Conservation (phyloP, 2,329 filamentous ascomycete genomes). For the Penicillium sp. region DNA sequence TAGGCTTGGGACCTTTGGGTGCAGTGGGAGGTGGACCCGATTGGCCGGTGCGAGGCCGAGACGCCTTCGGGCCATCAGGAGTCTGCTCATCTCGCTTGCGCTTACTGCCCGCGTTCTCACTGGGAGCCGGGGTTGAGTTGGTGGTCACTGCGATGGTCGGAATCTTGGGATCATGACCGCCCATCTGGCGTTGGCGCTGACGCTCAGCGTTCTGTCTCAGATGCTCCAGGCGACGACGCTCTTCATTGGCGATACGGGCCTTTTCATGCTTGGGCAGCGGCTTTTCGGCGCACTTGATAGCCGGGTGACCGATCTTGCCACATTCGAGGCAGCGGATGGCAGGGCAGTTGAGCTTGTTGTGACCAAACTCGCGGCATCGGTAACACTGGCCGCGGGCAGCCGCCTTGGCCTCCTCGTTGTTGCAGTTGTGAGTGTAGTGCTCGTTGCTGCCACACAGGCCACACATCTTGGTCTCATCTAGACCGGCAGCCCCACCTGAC, state of each 20-base stretch:
- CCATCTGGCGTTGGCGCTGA: conserved; percentile 45
- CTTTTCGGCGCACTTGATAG: conserved; percentile 37
- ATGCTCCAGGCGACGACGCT: conserved; percentile 36
- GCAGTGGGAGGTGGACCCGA: conserved; percentile 27
- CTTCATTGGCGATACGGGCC: conserved; percentile 39
- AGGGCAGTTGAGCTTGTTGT: conserved; percentile 42
- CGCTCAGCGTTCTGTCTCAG: conserved; percentile 41
- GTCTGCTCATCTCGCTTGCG: conserved; percentile 37
- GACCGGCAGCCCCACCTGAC: conserved; percentile 46
- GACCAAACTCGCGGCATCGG: conserved; percentile 45
- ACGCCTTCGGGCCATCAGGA: conserved; percentile 26
- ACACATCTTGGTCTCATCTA: conserved; percentile 48
- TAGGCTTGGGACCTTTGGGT: conserved; percentile 29
- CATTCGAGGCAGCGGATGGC: conserved; percentile 48
- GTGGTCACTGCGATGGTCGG: conserved; percentile 40
- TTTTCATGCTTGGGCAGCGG: conserved; percentile 42
- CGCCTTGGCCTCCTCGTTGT: conserved; percentile 46
- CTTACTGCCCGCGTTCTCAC: conserved; percentile 28
- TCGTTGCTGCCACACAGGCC: conserved; percentile 49
- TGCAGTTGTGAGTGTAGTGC: conserved; percentile 49
- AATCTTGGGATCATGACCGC: conserved; percentile 49
- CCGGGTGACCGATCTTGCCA: conserved; percentile 47
- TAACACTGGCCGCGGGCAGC: conserved; percentile 43
- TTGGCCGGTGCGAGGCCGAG: conserved; percentile 33
- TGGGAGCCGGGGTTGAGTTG: conserved; percentile 18